Conservation (phyloP, 306 rosid species). For the Pyrus betulifolia region DNA sequence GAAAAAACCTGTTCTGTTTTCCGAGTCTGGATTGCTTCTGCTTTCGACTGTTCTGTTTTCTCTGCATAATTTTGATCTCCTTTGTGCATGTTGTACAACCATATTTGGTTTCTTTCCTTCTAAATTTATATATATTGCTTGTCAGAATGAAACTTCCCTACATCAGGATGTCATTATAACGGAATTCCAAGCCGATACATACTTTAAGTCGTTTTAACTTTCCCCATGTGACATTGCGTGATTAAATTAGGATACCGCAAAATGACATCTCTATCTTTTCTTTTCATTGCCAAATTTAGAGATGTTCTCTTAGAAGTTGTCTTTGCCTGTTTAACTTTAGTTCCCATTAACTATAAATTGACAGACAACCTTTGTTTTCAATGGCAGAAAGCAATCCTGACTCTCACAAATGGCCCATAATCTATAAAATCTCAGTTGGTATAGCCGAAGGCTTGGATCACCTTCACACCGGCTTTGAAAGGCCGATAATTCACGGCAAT, state of each 20-base stretch:
- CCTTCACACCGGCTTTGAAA: slow-evolving; percentile 60
- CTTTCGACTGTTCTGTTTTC: background rate
- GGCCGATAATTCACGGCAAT: slow-evolving; percentile 76
- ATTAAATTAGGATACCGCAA: no score
- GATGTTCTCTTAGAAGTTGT: background rate
- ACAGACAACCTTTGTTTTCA: slow-evolving; percentile 16
- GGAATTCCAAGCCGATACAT: background rate
- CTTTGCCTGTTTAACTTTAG: background rate
- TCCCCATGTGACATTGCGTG: background rate
- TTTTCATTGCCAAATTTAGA: background rate
- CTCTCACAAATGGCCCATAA: slow-evolving; percentile 57
- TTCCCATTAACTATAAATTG: background rate
- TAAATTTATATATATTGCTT: background rate
- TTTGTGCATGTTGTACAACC: background rate
- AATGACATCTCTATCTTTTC: background rate
- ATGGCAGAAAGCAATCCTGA: slow-evolving; percentile 56
- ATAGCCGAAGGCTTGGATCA: slow-evolving; percentile 76
- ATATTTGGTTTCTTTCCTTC: background rate
- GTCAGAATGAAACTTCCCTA: background rate
- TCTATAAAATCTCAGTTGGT: slow-evolving; percentile 52
- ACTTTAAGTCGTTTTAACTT: no score
- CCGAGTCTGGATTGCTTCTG: background rate
- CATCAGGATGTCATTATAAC: background rate
- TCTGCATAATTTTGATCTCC: background rate
- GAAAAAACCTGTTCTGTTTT: background rate